A percentile compares a stretch with the other conserved stretches of the same genome.
These are phyloP conservation scores for Ustilago cynodontis DNA, from an alignment of 1,284 basidiomycete genomes.

Conservation along the genomic window DNA sequence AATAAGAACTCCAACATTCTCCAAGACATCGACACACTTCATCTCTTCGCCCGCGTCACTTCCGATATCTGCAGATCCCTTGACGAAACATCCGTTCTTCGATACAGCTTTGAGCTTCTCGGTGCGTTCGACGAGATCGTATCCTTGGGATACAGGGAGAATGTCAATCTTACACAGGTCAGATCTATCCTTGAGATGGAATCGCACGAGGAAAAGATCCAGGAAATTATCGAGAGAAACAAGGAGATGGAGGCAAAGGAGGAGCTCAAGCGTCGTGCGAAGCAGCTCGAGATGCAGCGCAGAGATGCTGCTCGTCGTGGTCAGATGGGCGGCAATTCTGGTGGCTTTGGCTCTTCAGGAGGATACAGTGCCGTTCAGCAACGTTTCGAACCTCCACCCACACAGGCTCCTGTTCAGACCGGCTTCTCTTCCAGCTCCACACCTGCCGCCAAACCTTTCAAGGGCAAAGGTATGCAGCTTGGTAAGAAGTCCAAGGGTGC, in stretches of 20 bases:
- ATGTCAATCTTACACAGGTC: conserved; percentile 91
- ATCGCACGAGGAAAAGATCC: conserved; percentile 99
- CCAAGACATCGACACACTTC: conserved; percentile 96
- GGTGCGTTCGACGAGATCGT: conserved; percentile 98
- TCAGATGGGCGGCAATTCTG: conserved; percentile 46
- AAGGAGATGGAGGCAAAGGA: conserved; percentile 99
- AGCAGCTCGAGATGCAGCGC: conserved; percentile 97
- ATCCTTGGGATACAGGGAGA: conserved; percentile 92
- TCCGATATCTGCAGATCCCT: conserved; percentile 82
- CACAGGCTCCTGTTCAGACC: conserved; percentile 59
- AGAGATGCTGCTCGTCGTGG: conserved; percentile 72
- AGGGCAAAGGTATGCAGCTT: conserved; percentile 97
- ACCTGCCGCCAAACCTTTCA: conserved; percentile 79
- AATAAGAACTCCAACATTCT: conserved; percentile 98
- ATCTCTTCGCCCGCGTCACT: conserved; percentile 92
- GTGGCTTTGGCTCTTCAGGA: conserved; percentile 50
- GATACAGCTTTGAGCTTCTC: conserved; percentile 93
- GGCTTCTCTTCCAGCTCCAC: conserved; percentile 50
- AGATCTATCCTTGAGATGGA: conserved; percentile 96
- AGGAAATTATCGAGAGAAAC: conserved; percentile 98
- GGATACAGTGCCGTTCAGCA: conserved; percentile 38
- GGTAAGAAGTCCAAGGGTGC: conserved; percentile 91
- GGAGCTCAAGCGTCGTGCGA: conserved; percentile 96
- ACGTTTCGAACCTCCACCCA: conserved; percentile 58
- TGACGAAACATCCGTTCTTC: conserved; percentile 89